Evolutionary conservation across 2,329 filamentous ascomycete genomes (phyloP), one percentile per base, ranked within the genome.

Genomic region (Aspergillus sp.): DNA sequence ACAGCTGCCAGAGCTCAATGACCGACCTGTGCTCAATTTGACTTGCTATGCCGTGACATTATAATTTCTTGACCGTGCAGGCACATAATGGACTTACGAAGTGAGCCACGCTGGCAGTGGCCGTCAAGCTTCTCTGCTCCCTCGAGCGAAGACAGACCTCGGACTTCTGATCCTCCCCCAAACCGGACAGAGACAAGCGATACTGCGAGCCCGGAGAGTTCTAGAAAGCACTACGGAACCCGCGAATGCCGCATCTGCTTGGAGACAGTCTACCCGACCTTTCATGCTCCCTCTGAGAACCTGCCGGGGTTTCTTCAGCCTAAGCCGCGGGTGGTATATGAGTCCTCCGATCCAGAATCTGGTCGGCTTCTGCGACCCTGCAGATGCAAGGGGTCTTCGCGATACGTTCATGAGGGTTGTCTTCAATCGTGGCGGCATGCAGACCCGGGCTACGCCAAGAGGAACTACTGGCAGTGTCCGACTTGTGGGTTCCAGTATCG

Each of bases 401-500:
- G 88, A 71, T 96, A 95, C 69, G 90, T 97, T 20, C 93, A 98
- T 67, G 89, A 96, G 68, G 86, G 83, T 25, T 98, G 93, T 63
- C 76, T 98, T 43, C 82, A 86, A 60, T 77, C 81, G 9, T 97
- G 90, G 89, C 82, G 93, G 57, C 78, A 84, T 53, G 79, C 87
- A 39, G 82, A 89, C 62, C 85, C 87, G 0, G 61, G 77, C 37
- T 78, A 81, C 55, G 71, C 73, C 38, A 72, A 71, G 49, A 79
- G 86, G 48, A 89, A 90, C 58, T 94, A 84, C 64, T 95, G 85
- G 81, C 80, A 87, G 60, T 97, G 91, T 62, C 87, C 87, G 17
- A 95, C 89, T 0, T 97, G 91, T 69, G 78, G 82, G 30, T 96
- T 93, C 69, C 77, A 79, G 56, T 97, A 96, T 69, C 80, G 82